Base-by-base conservation (phyloP, 108 stramenopile genomes). In the Cylindrotheca closterium region DNA sequence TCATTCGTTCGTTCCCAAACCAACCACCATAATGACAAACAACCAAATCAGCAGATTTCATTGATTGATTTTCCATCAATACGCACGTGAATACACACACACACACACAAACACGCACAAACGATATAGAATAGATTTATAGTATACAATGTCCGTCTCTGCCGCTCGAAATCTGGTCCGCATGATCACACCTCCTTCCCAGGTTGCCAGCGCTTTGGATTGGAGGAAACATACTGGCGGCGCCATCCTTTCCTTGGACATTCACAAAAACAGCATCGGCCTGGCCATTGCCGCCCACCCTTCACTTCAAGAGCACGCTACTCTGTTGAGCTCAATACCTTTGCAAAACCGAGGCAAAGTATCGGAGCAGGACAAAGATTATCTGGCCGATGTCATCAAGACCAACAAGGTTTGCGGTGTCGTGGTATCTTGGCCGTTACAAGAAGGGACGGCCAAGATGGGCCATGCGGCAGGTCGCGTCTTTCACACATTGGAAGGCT, bases 361-460 rank as follows among this genome's bases (percentile, higher is more conserved):
- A n/a, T 49, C 66, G 12, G 28, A 46, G 28, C 52, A 63, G 0
- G 25, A 29, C 48, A 37, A 46, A 1, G 32, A 63, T 10, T 12
- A 63, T 28, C 28, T 80, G 51, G 48, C 64, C 0, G 50, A 51
- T 7, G 17, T 80, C 12, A 64, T 71, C 5, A 30, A 67, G 45
- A 49, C 66, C 1, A 21, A 74, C 51, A 55, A 67, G 7, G 73
- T 81, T 0, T 81, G 75, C 45, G 80, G 75, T 23, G 49, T 81
- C 12, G 72, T 81, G 26, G 73, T 81, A 5, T 50, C 57, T 0
- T 81, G 80, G 80, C 80, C 80, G 22, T 0, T 74, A 0, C 69
- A 67, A 33, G 28, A 19, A 8, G 78, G 71, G 26, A 67, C 66
- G 15, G 63, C 58, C 24, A 53, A 54, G 31, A 66, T 66, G 73